Evolutionary conservation across 352 stramenopile genomes (phyloP), one percentile per base, ranked within the genome.

Genomic region (Phytophthora vignae): DNA sequence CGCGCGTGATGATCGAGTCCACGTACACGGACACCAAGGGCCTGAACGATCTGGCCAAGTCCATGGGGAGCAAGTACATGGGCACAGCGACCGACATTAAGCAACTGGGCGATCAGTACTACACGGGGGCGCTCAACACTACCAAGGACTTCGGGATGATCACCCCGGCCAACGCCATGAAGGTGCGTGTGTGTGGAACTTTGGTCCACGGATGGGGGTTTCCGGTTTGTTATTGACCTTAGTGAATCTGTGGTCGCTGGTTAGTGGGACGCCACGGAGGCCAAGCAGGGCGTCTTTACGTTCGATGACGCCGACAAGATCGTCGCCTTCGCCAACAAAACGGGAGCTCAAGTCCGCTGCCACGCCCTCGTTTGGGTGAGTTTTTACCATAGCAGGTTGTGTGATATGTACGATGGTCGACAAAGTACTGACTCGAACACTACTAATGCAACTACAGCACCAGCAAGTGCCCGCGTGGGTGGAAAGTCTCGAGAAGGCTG

Each of bases 101-200:
- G 11, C 55, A 71, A n/a, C 44, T 71, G 46, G 40, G 46, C 9
- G 64, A 71, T 21, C 42, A 52, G 29, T 64, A 71, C 48, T 71
- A 66, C 36, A 17, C 21, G 12, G 40, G 53, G n/a, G n/a, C 64
- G 31, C 57, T 76, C 49, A 68, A 68, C 25, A 68, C 68, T 52
- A 57, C 15, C 21, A 50, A 56, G 9, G 57, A 76, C 31, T 76
- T 72, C 2, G 69, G 69, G 10, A 67, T 71, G 58, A 59, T 72
- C 52, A 76, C 69, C 11, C 69, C 69, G 12, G 46, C 6, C 36
- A 76, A 72, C 22, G 60, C 55, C 50, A 76, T 76, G 69, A 72
- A 67, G 69, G 22, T 25, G 22, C 22, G 22, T 25, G 69, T 72
- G 10, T 10, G 68, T 53, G 3, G 19, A n/a, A 14, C 5, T 17